phyloP scores from a whole-genome alignment of 225 moss, liverwort and hornwort species.

The Ulota crispa region DNA sequence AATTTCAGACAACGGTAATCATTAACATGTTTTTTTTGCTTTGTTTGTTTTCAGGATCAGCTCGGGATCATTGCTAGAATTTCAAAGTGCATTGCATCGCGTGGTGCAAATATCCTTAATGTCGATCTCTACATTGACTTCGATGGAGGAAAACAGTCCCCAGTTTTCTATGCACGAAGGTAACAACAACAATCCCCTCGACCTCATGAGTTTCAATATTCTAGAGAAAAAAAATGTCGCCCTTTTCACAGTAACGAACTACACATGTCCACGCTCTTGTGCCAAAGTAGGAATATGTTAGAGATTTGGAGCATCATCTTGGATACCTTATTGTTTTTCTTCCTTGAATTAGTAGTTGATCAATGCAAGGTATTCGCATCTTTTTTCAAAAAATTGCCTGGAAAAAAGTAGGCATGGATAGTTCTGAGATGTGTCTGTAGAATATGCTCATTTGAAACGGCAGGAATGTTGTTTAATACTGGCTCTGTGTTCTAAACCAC shows the following conservation, averaged over 20 bases:
- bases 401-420: neutral
- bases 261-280: too few species aligned
- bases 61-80: conserved; percentile 92
- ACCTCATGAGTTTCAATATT: neutral
- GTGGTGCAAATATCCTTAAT: conserved; percentile 86
- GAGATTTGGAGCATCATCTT: too few species aligned
- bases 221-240: too few species aligned
- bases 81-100: conserved; percentile 76
- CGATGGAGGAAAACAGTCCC: conserved; percentile 57
- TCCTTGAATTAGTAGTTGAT: too few species aligned
- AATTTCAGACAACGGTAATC: neutral
- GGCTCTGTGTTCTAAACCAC: too few species aligned
- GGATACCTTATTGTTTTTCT: too few species aligned
- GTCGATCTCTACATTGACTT: conserved; percentile 97
- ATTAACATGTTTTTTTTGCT: neutral
- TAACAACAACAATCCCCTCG: conserved; percentile 15
- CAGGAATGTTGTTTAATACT: too few species aligned
- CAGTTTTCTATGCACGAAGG: conserved; percentile 95
- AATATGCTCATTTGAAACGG: neutral
- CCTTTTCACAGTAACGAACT: too few species aligned
- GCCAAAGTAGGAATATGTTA: too few species aligned
- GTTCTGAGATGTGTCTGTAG: neutral
- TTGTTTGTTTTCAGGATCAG: conserved; percentile 70
- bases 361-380: too few species aligned
- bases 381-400: too few species aligned